Evolutionary conservation across 1,284 basidiomycete genomes (phyloP), one percentile per base, ranked within the genome.

Genomic region (Gomphus sp.): DNA sequence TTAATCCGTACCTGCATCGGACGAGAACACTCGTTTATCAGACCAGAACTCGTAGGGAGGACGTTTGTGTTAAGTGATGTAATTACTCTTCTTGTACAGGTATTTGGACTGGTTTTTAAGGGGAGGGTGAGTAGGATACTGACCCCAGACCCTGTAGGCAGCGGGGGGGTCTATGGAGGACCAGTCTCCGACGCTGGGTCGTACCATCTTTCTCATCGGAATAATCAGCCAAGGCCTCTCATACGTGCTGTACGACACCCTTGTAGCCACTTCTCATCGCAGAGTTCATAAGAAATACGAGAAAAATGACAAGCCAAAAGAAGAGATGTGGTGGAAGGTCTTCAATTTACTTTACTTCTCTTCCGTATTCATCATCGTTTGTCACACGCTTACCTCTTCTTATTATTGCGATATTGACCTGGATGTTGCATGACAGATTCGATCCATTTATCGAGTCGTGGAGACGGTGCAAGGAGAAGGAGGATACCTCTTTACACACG

Each of bases 401-500:
- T 39, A 37, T 12, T 56, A n/a, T 28, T 55, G 10, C 37, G 25
- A n/a, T n/a, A n/a, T n/a, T n/a, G n/a, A n/a, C n/a, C n/a, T n/a
- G n/a, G n/a, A 28, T 28, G 5, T 37, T 28, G 14, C 12, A n/a
- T n/a, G 41, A 41, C 43, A 73, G 72, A 66, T 75, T 52, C 71
- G 75, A 62, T 74, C 70, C 54, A 63, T 73, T 34, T 77, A 73
- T 64, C 69, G 76, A 25, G 72, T 71, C 4, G 65, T 73, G 39
- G 75, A 77, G 64, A 58, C 74, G 8, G 70, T 64, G n/a, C 65
- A 76, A 63, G 74, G 74, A 12, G 72, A 71, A 52, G 70, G 68
- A 28, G 73, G 72, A 7, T 74, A 74, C 61, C 66, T 77, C 9
- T 60, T 68, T 4, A 70, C 70, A 4, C 72, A 74, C 63, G 74